Base-by-base conservation (phyloP, 495 filamentous ascomycete species). In the Xylaria nigripes region DNA sequence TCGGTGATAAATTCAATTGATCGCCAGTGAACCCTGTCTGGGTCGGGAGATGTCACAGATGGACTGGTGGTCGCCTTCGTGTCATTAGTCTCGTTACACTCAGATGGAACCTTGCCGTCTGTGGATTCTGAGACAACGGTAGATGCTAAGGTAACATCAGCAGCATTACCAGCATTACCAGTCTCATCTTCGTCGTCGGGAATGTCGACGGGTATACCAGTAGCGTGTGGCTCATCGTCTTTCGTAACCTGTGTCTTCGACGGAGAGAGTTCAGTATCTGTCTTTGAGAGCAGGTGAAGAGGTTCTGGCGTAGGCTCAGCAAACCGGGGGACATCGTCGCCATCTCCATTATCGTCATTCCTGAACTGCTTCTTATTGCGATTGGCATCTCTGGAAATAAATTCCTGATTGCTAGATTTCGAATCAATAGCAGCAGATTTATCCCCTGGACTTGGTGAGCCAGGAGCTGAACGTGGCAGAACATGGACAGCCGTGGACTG, bases 401-500 rank as follows among this genome's bases (percentile, higher is more conserved):
- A 72, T 45, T 75, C 72, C 1, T 78, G 66, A 18, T 71, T 72
- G n/a, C 83, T 74, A 25, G 76, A 66, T 27, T 71, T 62, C 15
- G 56, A 57, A 15, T 73, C 68, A 30, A 32, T 12, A 16, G 40
- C 32, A 45, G 15, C 19, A 16, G 32, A 2, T 10, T 29, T 46
- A 9, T 22, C 15, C 12, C 27, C 36, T 38, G 58, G 47, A 23
- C 34, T 45, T 18, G 56, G 34, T 8, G 71, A 61, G n/a, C 71
- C 32, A 45, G 51, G 49, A 42, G 69, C 79, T 54, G 84, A 77
- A 10, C 90, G 88, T 16, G 76, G 76, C 13, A 91, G 70, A 48
- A 95, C 93, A 2, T 90, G 88, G 53, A 95, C 77, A 24, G 87
- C 87, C 68, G 89, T 96, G 4, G 85, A 86, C 49, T 81, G 79